Evolutionary conservation across 345 rosid genomes (phyloP).

Genomic region (Brassica rapa): DNA sequence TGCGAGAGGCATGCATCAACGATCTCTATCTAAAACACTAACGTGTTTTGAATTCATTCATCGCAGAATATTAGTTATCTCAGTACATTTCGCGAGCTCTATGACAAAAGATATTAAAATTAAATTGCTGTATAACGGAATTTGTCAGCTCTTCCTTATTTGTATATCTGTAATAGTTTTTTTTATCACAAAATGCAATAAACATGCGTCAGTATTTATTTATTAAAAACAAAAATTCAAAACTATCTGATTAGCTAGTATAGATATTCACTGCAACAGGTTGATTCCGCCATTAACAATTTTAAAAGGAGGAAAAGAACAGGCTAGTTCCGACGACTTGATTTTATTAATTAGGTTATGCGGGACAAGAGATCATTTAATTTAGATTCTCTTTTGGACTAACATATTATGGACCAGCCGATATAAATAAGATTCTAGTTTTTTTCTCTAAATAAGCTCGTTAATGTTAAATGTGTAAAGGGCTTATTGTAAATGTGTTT

Average conservation of each 20-base stretch:
- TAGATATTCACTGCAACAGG: not conserved
- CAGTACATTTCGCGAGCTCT: not conserved
- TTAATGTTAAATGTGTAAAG: too few species aligned
- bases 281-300: not conserved
- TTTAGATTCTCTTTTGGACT: too few species aligned
- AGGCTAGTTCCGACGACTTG: not conserved
- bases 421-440: too few species aligned
- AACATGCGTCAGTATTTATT: slow-evolving; percentile 12
- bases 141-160: not conserved
- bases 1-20: slow-evolving; percentile 47
- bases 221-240: not conserved
- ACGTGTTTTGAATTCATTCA: slow-evolving; percentile 19
- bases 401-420: too few species aligned
- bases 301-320: not conserved
- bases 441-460: too few species aligned
- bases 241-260: not conserved
- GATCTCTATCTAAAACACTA: slow-evolving; percentile 14
- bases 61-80: not conserved
- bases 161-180: not conserved
- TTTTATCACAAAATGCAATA: slow-evolving; percentile 7
- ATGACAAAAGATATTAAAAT: not conserved
- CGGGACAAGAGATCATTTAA: too few species aligned
- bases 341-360: not conserved
- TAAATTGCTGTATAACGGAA: not conserved
- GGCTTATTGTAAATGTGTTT: too few species aligned